Conservation (phyloP, 1,139 yeast species). For the Saccharomyces hybrid region DNA sequence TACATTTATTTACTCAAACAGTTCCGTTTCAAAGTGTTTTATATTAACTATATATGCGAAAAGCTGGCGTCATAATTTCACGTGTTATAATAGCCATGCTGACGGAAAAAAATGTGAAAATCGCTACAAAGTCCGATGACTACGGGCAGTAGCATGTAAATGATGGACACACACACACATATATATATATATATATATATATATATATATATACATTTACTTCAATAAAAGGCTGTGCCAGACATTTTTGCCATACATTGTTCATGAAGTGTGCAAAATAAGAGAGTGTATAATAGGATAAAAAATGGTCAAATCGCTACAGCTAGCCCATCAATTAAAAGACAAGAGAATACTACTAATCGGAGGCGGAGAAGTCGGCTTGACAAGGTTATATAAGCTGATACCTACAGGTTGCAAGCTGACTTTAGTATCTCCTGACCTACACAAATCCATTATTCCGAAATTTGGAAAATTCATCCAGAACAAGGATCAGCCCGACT, state of each 20-base stretch:
- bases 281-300: background rate
- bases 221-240: background rate
- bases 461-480: constrained; percentile 7
- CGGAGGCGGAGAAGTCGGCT: constrained; percentile 31
- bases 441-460: constrained; percentile 13
- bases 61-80: background rate
- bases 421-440: constrained; percentile 26
- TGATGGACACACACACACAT: background rate
- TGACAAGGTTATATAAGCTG: constrained; percentile 25
- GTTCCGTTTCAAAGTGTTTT: background rate
- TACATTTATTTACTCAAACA: background rate
- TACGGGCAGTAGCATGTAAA: background rate
- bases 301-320: constrained; percentile 15
- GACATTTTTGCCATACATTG: background rate
- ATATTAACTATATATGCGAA: background rate
- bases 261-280: background rate
- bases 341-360: constrained; percentile 23
- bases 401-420: constrained; percentile 29
- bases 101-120: background rate
- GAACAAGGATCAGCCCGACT: constrained; percentile 4
- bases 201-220: background rate
- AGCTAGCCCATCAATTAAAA: constrained; percentile 26
- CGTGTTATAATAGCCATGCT: background rate
- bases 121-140: background rate
- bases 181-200: background rate